Evolutionary conservation across 1,139 yeast genomes (phyloP).

Genomic region (Arxiozyma slooffiae): DNA sequence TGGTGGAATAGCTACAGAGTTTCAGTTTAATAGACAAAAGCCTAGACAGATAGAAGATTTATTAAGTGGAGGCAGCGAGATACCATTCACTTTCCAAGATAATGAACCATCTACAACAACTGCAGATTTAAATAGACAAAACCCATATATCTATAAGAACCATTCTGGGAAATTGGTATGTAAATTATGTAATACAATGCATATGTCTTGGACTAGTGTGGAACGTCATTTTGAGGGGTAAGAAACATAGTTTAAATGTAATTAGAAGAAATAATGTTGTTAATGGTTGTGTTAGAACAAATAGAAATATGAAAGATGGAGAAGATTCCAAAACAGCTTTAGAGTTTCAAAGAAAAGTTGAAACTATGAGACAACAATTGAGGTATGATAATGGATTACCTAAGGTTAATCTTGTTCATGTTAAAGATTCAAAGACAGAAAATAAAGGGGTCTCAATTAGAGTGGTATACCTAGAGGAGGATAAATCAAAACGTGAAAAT

Average conservation of each 20-base stretch:
- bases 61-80: conserved; percentile 29
- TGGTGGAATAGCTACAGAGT: conserved; percentile 56
- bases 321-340: neutral
- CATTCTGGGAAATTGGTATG: conserved; percentile 59
- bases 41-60: conserved; percentile 48
- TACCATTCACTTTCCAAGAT: conserved; percentile 44
- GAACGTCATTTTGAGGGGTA: conserved; percentile 52
- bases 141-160: conserved; percentile 58
- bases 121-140: conserved; percentile 28
- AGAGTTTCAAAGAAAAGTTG: conserved; percentile 16
- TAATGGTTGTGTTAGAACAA: neutral
- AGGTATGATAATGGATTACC: conserved; percentile 25
- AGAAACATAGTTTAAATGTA: conserved; percentile 50
- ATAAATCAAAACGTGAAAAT: neutral
- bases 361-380: conserved; percentile 19
- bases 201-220: conserved; percentile 52
- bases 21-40: conserved; percentile 49
- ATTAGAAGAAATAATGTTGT: conserved; percentile 31
- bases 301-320: neutral
- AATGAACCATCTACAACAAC: neutral
- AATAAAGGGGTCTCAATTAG: conserved; percentile 45
- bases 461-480: conserved; percentile 32
- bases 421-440: conserved; percentile 34
- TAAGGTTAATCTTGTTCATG: conserved; percentile 19
- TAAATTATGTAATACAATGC: conserved; percentile 51